phyloP scores from a whole-genome alignment of 148 eudicot species.

The Rhododendron griersonianum region DNA sequence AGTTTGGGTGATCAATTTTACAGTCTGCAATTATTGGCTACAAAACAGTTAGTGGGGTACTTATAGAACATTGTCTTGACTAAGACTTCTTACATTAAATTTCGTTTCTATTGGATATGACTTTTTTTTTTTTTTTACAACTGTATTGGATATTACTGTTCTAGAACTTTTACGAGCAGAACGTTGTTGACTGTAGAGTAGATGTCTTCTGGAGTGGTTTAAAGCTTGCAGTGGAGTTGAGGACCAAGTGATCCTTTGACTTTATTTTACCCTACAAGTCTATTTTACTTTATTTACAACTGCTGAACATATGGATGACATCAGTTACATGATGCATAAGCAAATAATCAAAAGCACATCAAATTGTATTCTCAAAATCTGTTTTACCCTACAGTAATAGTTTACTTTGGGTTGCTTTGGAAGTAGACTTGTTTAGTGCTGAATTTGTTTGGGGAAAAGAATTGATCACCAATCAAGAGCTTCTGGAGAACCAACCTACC shows the following conservation, averaged over 20 bases:
- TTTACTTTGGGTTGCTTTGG: background rate
- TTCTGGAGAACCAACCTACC: background rate
- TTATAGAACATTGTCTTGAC: background rate
- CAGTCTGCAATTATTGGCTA: background rate
- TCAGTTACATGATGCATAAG: background rate
- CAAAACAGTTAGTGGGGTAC: background rate
- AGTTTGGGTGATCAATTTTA: background rate
- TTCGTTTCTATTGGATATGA: background rate
- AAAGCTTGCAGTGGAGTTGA: background rate
- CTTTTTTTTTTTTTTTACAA: background rate
- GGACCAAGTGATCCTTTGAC: background rate
- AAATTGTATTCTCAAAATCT: background rate
- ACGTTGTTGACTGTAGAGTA: background rate
- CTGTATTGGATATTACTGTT: background rate
- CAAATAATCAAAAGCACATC: background rate
- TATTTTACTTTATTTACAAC: background rate
- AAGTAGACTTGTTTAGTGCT: conserved; percentile 1
- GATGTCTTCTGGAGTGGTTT: background rate
- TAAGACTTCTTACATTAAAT: background rate
- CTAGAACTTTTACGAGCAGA: background rate
- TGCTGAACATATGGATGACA: background rate
- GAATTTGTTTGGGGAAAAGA: background rate
- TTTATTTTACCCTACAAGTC: background rate
- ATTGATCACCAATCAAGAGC: background rate
- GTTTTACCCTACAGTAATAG: background rate